phyloP scores from a whole-genome alignment of 1,139 yeast genomes.

The Lodderomyces orthopsilosis region DNA sequence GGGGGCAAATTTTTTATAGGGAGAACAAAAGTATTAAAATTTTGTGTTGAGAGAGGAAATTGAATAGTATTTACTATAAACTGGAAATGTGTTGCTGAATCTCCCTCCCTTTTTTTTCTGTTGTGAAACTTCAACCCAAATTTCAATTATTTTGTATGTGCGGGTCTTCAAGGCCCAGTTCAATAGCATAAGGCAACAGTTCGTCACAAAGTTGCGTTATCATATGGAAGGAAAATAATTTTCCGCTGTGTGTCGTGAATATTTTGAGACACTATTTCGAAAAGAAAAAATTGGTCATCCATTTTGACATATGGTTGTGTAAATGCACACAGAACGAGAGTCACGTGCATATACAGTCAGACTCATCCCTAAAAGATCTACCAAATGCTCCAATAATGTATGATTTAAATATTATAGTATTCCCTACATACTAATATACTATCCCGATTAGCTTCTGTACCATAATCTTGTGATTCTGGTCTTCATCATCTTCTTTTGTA shows the following conservation, averaged over 20 bases:
- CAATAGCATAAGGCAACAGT: too few relatives aligned
- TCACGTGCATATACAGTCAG: too few relatives aligned
- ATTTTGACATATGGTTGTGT: neutral
- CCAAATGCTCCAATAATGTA: too few relatives aligned
- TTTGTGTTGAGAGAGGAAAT: slow-evolving; percentile 7
- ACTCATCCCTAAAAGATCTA: neutral
- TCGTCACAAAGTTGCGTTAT: too few relatives aligned
- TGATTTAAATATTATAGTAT: neutral
- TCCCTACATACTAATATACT: neutral
- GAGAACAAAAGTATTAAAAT: slow-evolving; percentile 1
- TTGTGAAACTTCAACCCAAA: too few relatives aligned
- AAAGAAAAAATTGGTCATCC: neutral
- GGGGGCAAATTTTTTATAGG: neutral
- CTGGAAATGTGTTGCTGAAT: too few relatives aligned
- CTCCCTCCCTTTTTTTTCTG: too few relatives aligned
- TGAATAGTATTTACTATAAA: neutral
- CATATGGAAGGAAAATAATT: neutral
- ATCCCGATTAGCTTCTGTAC: slow-evolving; percentile 60
- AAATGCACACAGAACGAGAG: too few relatives aligned
- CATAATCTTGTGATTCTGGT: slow-evolving; percentile 80
- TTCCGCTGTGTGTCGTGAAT: neutral
- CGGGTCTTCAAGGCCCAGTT: too few relatives aligned
- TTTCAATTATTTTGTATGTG: too few relatives aligned
- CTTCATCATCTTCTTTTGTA: slow-evolving; percentile 86
- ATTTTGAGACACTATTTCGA: too few relatives aligned